Percentiles rank a stretch among this genome's conserved stretches.
Conservation (phyloP, 2,329 filamentous ascomycete genomes). For the Orbilia oligospora region DNA sequence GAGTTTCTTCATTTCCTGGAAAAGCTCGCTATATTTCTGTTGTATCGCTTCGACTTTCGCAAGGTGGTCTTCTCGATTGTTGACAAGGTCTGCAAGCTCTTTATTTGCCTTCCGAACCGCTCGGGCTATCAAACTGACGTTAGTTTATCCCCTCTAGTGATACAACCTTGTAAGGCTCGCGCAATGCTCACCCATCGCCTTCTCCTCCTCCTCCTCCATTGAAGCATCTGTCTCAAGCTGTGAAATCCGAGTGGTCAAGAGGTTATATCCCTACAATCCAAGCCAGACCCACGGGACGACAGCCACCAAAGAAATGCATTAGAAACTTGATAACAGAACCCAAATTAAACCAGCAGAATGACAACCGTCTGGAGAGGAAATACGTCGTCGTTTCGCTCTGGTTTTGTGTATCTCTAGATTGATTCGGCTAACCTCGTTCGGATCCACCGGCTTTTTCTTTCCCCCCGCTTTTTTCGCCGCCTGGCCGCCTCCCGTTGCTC, state of each 20-base stretch:
- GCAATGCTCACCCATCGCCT: slow-evolving; percentile 82
- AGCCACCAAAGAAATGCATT: slow-evolving; percentile 40
- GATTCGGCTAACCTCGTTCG: slow-evolving; percentile 74
- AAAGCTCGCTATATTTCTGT: slow-evolving; percentile 89
- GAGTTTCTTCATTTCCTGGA: slow-evolving; percentile 94
- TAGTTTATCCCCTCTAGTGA: not conserved
- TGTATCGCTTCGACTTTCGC: slow-evolving; percentile 92
- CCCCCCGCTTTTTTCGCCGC: slow-evolving; percentile 66
- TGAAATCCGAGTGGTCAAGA: slow-evolving; percentile 92
- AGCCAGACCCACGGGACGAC: slow-evolving; percentile 24
- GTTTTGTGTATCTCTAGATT: slow-evolving; percentile 35
- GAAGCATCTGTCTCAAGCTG: slow-evolving; percentile 94
- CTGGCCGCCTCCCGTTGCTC: slow-evolving; percentile 25
- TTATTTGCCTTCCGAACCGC: slow-evolving; percentile 89
- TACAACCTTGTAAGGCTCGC: not conserved
- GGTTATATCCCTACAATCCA: slow-evolving; percentile 71
- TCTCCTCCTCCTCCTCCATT: slow-evolving; percentile 93
- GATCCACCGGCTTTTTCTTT: slow-evolving; percentile 89
- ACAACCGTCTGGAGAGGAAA: slow-evolving; percentile 21
- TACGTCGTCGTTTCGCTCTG: slow-evolving; percentile 33
- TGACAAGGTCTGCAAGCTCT: slow-evolving; percentile 87
- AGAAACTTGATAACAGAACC: slow-evolving; percentile 35
- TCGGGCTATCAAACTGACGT: slow-evolving; percentile 60
- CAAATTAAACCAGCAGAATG: slow-evolving; percentile 32
- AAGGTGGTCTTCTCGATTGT: slow-evolving; percentile 89